Evolutionary conservation across 2,329 filamentous ascomycete genomes (phyloP), one percentile per base, ranked within the genome.

Genomic region (Stachybotrys elegans): DNA sequence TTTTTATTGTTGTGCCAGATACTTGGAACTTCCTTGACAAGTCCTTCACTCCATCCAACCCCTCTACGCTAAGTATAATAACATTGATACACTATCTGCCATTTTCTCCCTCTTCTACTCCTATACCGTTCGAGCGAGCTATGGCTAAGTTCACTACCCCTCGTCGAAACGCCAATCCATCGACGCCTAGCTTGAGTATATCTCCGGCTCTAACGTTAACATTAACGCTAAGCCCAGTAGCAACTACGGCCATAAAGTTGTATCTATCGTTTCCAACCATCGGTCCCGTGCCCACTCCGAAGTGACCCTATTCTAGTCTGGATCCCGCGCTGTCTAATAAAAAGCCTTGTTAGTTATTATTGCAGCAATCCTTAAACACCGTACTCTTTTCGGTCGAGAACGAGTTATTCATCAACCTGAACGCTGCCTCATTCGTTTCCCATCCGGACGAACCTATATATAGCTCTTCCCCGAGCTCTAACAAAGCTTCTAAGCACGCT

Each of bases 1-100:
- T 41, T 25, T 41, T 41, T 23, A 41, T 41, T 19, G 25, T 41
- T 25, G 39, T 41, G 9, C 39, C 39, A 4, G 39, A 41, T 16
- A 41, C 22, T 19, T 41, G 39, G 39, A 41, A 22, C 22, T 41
- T 41, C 25, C 22, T 29, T 23, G 22, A 41, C 22, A 41, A 31
- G 22, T 29, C 25, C 8, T 29, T 29, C 25, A 29, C 25, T 29
- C 25, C 25, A 29, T 29, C 25, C 25, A 29, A 29, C 25, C 25
- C 25, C 8, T 8, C 25, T 14, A 14, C 25, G 25, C 14, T 14
- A 29, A 29, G 25, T 29, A 14, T 14, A 29, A 29, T 29, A 29
- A 29, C 25, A 29, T 14, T 14, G 25, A 29, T 14, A n/a, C n/a
- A n/a, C 25, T 9, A 14, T 29, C 8, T 14, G 25, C 25, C 25